phyloP scores from a whole-genome alignment of 1,284 basidiomycete genomes.

The Meira miltonrushii region DNA sequence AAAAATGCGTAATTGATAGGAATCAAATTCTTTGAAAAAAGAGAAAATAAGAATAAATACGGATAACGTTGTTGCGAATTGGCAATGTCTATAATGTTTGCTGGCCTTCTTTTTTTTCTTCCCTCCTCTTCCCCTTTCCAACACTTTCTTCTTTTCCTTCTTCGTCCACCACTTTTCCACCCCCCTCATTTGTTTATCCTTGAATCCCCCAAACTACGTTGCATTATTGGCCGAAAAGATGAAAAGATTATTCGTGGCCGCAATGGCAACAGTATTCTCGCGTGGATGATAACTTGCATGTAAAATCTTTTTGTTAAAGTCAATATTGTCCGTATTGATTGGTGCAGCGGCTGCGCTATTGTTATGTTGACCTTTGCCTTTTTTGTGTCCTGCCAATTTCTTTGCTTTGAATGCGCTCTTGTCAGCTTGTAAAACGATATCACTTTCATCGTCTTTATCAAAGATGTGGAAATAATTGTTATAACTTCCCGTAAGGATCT shows the following conservation, averaged over 20 bases:
- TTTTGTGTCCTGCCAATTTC: constrained; percentile 68
- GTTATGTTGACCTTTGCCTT: constrained; percentile 62
- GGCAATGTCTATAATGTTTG: no score
- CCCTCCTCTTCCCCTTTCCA: no score
- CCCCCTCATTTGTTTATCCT: no score
- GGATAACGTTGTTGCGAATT: no score
- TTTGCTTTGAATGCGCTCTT: constrained; percentile 99
- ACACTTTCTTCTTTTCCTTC: no score
- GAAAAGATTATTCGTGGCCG: constrained; percentile 42
- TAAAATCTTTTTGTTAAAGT: constrained; percentile 96
- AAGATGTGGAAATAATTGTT: constrained; percentile 99
- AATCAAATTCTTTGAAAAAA: no score
- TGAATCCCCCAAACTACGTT: background rate
- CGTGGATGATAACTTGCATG: constrained; percentile 84
- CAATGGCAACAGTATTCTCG: constrained; percentile 77
- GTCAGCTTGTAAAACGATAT: constrained; percentile 94
- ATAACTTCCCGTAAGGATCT: constrained; percentile 77
- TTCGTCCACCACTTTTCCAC: no score
- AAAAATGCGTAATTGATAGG: no score
- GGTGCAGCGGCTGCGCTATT: constrained; percentile 61
- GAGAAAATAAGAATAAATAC: no score
- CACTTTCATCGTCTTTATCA: constrained; percentile 81
- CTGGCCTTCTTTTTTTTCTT: no score
- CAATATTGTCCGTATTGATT: constrained; percentile 49
- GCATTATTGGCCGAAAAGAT: constrained; percentile 57